phyloP scores from a whole-genome alignment of 1,284 basidiomycete genomes.

The Termitomyces sp. region DNA sequence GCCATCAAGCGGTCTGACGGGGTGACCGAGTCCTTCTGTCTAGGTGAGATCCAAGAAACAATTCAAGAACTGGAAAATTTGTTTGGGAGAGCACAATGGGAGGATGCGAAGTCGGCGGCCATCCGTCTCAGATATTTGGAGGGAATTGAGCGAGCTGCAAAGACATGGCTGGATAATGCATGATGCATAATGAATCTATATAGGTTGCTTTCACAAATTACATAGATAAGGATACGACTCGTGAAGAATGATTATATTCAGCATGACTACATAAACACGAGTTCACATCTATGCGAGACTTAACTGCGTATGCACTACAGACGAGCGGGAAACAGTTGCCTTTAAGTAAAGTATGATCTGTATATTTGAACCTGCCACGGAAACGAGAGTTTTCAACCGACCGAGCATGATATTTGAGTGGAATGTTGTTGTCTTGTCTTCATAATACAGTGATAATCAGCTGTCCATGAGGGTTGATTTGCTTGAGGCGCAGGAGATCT shows the following conservation, averaged over 20 bases:
- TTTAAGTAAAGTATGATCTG: background rate
- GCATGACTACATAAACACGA: background rate
- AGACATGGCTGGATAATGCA: conserved; percentile 40
- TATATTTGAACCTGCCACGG: background rate
- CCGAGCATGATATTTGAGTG: background rate
- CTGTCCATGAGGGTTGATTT: conserved; percentile 48
- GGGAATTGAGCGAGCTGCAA: conserved; percentile 67
- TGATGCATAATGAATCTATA: background rate
- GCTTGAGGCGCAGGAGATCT: conserved; percentile 48
- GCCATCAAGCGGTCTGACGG: conserved; percentile 3
- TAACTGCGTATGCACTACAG: too few relatives aligned
- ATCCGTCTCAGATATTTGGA: conserved; percentile 76
- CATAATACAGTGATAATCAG: conserved; percentile 32
- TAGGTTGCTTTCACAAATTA: background rate
- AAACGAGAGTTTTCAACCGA: background rate
- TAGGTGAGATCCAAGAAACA: conserved; percentile 53
- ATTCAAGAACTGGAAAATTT: conserved; percentile 44
- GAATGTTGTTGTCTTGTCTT: background rate
- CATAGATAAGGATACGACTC: too few relatives aligned
- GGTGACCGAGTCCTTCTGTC: conserved; percentile 4
- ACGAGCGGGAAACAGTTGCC: background rate
- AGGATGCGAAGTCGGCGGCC: conserved; percentile 50
- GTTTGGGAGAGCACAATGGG: conserved; percentile 35
- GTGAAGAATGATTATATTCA: too few relatives aligned
- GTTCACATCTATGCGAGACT: background rate